phyloP scores from a whole-genome alignment of 202 grass and related monocot species.

The Bolboschoenoplectus hybrid region DNA sequence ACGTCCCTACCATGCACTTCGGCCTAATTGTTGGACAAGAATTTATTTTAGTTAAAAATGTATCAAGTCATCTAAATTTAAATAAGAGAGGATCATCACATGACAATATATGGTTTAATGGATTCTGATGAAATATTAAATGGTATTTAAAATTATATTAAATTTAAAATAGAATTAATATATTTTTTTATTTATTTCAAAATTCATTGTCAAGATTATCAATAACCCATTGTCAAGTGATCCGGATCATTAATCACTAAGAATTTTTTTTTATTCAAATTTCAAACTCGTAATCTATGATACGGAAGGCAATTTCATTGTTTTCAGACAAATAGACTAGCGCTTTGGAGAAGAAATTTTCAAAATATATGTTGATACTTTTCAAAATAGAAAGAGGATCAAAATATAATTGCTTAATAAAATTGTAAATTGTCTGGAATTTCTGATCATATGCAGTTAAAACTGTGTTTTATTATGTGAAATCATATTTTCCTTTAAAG shows the following conservation, averaged over 20 bases:
- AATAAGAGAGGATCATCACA: no score
- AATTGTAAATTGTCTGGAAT: background rate
- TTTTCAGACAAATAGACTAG: no score
- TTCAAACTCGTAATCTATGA: background rate
- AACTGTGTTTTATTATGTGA: background rate
- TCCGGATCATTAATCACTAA: background rate
- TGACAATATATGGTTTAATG: no score
- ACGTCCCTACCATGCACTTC: constrained; percentile 30
- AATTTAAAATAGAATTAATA: no score
- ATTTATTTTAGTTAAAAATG: background rate
- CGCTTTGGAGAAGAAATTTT: no score
- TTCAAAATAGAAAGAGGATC: background rate
- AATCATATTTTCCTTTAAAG: background rate
- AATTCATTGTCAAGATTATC: no score
- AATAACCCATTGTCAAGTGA: background rate
- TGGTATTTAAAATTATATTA: no score
- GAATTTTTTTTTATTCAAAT: background rate
- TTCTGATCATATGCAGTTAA: background rate
- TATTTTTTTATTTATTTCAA: no score
- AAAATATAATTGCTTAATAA: background rate
- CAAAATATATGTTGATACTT: no score
- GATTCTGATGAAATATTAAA: no score
- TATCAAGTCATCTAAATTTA: no score
- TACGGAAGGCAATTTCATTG: background rate
- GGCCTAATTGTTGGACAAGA: background rate